phyloP scores from a whole-genome alignment of 1,284 basidiomycete genomes.

The Sanghuangporus sanghuang region DNA sequence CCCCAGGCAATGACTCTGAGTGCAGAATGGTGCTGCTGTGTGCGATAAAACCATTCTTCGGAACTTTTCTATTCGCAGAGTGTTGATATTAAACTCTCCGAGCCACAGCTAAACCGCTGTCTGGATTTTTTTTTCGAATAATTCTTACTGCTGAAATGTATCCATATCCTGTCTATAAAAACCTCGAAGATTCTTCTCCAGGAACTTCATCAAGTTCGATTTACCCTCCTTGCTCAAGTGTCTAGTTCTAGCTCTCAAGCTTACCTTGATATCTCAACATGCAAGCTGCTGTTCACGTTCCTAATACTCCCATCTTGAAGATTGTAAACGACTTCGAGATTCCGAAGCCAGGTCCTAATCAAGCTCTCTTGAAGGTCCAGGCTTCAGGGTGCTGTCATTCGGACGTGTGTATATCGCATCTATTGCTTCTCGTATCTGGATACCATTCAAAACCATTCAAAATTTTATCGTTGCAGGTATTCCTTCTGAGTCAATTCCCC shows the following conservation, averaged over 20 bases:
- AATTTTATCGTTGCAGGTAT: not conserved
- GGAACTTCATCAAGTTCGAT: no score
- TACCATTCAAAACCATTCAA: not conserved
- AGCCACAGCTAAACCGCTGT: no score
- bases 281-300: slow-evolving; percentile 23
- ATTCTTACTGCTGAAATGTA: no score
- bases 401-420: slow-evolving; percentile 17
- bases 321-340: slow-evolving; percentile 20
- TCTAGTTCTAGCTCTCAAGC: not conserved
- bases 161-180: no score
- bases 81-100: no score
- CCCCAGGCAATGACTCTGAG: no score
- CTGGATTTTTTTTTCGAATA: no score
- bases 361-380: slow-evolving; percentile 27
- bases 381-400: slow-evolving; percentile 26
- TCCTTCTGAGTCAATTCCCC: slow-evolving; percentile 19
- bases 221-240: no score
- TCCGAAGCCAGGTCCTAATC: slow-evolving; percentile 21
- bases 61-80: no score
- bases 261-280: not conserved
- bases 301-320: slow-evolving; percentile 20
- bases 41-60: no score
- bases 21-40: no score
- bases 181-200: no score
- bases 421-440: not conserved